Percentiles rank a stretch among this genome's conserved stretches.
Conservation (phyloP, 78 protist species). For the Salpingoeca rosetta region DNA sequence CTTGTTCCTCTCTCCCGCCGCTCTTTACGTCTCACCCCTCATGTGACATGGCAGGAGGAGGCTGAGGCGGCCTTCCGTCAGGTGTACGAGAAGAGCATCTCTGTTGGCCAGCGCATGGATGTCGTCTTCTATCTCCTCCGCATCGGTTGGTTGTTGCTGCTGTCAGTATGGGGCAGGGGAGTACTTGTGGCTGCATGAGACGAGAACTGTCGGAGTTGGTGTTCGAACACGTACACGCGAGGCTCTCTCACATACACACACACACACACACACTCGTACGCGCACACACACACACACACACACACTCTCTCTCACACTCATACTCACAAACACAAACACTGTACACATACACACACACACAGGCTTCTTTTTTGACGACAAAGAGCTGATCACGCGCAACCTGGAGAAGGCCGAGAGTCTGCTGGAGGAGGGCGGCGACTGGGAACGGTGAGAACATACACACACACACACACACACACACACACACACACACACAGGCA, state of each 20-base stretch:
- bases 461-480: not conserved
- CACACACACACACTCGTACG: no score
- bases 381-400: slow-evolving; percentile 32
- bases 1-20: no score
- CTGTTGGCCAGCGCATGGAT: slow-evolving; percentile 82
- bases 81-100: slow-evolving; percentile 77
- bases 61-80: slow-evolving; percentile 42
- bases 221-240: not conserved
- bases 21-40: not conserved
- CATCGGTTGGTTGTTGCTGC: slow-evolving; percentile 36
- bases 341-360: not conserved
- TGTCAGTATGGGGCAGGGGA: not conserved
- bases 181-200: not conserved
- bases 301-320: slow-evolving; percentile 60
- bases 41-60: slow-evolving; percentile 22
- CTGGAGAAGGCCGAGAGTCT: slow-evolving; percentile 64
- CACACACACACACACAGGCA: not conserved
- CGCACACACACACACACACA: not conserved
- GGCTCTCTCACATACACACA: not conserved
- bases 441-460: slow-evolving; percentile 71
- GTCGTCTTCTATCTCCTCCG: slow-evolving; percentile 64
- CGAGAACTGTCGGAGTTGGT: not conserved
- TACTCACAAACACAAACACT: not conserved
- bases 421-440: slow-evolving; percentile 85
- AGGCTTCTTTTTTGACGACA: slow-evolving; percentile 72